phyloP scores from a whole-genome alignment of 306 rosid species.

The Pyrus betulifolia region DNA sequence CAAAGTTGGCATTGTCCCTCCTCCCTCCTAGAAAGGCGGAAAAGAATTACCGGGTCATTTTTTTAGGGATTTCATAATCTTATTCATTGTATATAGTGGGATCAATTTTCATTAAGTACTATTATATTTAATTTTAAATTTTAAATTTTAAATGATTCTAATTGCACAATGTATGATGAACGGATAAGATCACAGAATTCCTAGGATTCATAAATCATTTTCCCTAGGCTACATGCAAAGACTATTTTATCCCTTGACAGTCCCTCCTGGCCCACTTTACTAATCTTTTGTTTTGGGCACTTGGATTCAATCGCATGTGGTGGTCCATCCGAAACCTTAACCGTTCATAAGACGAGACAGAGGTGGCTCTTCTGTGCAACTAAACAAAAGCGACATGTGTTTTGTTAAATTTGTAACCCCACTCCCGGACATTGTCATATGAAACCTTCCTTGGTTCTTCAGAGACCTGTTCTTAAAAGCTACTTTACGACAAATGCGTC shows the following conservation, averaged over 20 bases:
- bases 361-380: neutral
- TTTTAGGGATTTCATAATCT: accelerated
- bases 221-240: too few relatives aligned
- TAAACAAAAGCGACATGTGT: neutral
- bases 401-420: neutral
- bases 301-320: neutral
- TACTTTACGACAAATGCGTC: neutral
- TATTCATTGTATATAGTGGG: too few relatives aligned
- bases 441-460: neutral
- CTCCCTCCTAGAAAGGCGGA: too few relatives aligned
- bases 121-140: too few relatives aligned
- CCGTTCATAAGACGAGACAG: neutral
- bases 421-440: neutral
- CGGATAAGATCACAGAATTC: accelerated
- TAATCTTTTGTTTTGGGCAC: neutral
- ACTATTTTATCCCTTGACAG: too few relatives aligned
- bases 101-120: too few relatives aligned
- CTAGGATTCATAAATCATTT: too few relatives aligned
- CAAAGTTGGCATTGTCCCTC: too few relatives aligned
- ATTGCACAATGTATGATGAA: accelerated
- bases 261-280: neutral
- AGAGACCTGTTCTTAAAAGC: neutral
- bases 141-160: too few relatives aligned
- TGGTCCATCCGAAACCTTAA: neutral
- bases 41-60: too few relatives aligned